Conservation (phyloP, 1,139 yeast genomes). For the Zygosaccharomyces pseudobailii region DNA sequence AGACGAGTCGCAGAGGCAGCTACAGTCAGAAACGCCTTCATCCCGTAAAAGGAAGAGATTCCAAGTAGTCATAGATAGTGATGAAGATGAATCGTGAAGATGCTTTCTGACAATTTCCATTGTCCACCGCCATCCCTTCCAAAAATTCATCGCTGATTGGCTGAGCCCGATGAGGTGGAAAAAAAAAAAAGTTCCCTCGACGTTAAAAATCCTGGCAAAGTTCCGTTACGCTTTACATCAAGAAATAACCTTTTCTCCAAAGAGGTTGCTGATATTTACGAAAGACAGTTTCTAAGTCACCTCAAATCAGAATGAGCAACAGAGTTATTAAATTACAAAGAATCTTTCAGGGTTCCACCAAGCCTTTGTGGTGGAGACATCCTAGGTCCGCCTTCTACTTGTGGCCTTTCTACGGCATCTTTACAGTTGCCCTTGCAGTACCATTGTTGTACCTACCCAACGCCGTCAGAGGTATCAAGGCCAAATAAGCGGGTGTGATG, state of each 20-base stretch:
- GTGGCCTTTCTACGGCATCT: constrained; percentile 86
- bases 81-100: constrained; percentile 23
- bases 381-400: constrained; percentile 76
- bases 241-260: too few species aligned
- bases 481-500: constrained; percentile 25
- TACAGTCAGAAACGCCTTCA: constrained; percentile 3
- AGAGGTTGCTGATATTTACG: too few species aligned
- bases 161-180: not conserved
- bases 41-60: constrained; percentile 13
- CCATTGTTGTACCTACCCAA: constrained; percentile 76
- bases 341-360: constrained; percentile 64
- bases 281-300: not conserved
- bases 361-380: constrained; percentile 74
- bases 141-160: constrained; percentile 4
- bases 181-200: not conserved
- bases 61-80: constrained; percentile 23
- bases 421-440: constrained; percentile 65
- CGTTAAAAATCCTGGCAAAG: not conserved
- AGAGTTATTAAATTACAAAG: constrained; percentile 72
- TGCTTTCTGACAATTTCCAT: not conserved
- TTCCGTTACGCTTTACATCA: not conserved
- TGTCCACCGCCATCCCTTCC: not conserved
- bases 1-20: constrained; percentile 8
- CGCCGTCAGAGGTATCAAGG: constrained; percentile 71
- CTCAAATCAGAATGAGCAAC: constrained; percentile 41